Conservation (phyloP, 257 asterid genomes). For the Gentiana macrophylla region DNA sequence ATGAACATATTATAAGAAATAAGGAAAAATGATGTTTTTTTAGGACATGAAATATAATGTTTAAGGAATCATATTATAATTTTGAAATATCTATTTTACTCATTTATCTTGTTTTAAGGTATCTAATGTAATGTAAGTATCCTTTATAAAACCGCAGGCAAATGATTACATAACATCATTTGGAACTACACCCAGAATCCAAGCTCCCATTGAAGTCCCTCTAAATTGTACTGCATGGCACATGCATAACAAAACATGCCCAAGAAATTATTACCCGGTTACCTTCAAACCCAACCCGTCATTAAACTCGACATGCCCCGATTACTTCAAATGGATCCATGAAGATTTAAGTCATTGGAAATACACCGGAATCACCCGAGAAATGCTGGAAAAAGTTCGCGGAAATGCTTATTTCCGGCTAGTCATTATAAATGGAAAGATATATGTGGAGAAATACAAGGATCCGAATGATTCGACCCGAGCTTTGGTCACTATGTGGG, state of each 20-base stretch:
- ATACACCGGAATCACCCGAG: slow-evolving; percentile 18
- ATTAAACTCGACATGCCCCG: slow-evolving; percentile 17
- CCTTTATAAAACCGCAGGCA: slow-evolving; percentile 7
- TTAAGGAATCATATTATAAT: too few relatives aligned
- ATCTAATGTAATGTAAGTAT: too few relatives aligned
- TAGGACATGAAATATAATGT: too few relatives aligned
- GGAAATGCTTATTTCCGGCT: slow-evolving; percentile 17
- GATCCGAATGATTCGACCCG: slow-evolving; percentile 5
- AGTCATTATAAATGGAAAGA: slow-evolving; percentile 19
- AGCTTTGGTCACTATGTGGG: slow-evolving; percentile 21
- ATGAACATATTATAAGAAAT: too few relatives aligned
- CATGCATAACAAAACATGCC: slow-evolving; percentile 13
- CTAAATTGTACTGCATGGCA: slow-evolving; percentile 27
- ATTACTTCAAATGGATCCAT: slow-evolving; percentile 22
- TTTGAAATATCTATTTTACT: too few relatives aligned
- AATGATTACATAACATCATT: slow-evolving; percentile 3
- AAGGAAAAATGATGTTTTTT: not conserved
- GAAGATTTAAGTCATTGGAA: slow-evolving; percentile 28
- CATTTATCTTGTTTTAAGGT: too few relatives aligned
- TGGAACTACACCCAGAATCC: not conserved
- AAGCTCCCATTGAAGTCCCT: slow-evolving; percentile 6
- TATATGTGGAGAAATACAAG: slow-evolving; percentile 11
- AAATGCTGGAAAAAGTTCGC: slow-evolving; percentile 13
- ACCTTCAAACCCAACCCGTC: slow-evolving; percentile 4
- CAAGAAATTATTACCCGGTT: slow-evolving; percentile 17